phyloP scores from a whole-genome alignment of 768 basidiomycete species.

The Albatrellus ellisii region DNA sequence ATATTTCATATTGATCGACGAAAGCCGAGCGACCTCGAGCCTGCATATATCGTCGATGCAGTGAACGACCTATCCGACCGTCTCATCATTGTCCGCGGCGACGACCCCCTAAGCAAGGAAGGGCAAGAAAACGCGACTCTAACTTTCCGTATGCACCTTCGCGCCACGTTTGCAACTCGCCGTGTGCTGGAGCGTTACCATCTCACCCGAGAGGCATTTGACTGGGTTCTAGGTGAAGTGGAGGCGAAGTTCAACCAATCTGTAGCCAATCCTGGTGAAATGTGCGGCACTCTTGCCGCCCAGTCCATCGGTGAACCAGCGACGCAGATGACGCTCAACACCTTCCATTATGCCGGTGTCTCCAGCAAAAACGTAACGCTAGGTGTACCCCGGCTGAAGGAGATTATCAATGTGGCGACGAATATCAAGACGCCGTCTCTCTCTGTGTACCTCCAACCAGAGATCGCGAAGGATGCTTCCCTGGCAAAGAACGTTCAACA shows the following conservation, averaged over 20 bases:
- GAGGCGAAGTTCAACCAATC: conserved; percentile 95
- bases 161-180: conserved; percentile 77
- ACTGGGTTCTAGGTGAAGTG: conserved; percentile 93
- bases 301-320: conserved; percentile 99
- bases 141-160: conserved; percentile 87
- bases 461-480: conserved; percentile 44
- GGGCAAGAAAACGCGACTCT: conserved; percentile 84
- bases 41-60: conserved; percentile 71
- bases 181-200: conserved; percentile 83
- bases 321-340: conserved; percentile 99
- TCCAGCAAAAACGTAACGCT: conserved; percentile 99
- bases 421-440: conserved; percentile 98
- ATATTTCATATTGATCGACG: conserved; percentile 96
- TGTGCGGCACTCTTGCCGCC: conserved; percentile 96
- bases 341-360: conserved; percentile 99
- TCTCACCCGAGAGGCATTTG: conserved; percentile 86
- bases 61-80: conserved; percentile 65
- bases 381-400: conserved; percentile 97
- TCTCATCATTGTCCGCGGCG: conserved; percentile 79
- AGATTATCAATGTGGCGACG: conserved; percentile 97
- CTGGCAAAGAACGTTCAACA: conserved; percentile 85
- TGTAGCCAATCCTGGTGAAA: conserved; percentile 87
- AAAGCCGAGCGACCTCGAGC: conserved; percentile 87
- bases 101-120: conserved; percentile 58
- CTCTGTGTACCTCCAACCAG: conserved; percentile 76